A percentile compares a stretch with the other conserved stretches of the same genome.
These are phyloP conservation scores for Leptographium procerum DNA, from an alignment of 2,329 filamentous ascomycete species.

Conservation along the genomic window DNA sequence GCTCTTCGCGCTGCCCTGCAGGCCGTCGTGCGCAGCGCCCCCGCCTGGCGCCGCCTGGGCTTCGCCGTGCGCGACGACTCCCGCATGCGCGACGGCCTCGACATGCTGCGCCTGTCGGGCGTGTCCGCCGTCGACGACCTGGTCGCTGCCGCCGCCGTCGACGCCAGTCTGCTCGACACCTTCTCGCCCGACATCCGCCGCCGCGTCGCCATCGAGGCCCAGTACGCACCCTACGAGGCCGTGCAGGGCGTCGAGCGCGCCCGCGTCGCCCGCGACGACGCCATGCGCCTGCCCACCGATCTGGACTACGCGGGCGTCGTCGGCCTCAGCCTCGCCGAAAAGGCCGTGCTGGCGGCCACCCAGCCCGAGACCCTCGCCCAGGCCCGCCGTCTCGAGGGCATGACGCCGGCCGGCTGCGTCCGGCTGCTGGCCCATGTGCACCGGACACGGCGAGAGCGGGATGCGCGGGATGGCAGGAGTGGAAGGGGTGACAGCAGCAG, in stretches of 20 bases:
- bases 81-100: constrained; percentile 59
- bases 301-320: constrained; percentile 64
- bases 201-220: constrained; percentile 69
- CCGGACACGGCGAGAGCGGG: constrained; percentile 15
- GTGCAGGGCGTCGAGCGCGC: constrained; percentile 57
- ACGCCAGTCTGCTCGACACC: constrained; percentile 20
- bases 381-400: constrained; percentile 75
- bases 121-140: constrained; percentile 44
- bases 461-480: too few relatives aligned
- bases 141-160: constrained; percentile 40
- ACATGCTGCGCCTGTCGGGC: constrained; percentile 60
- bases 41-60: constrained; percentile 20
- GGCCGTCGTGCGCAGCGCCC: constrained; percentile 2
- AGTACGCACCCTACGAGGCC: constrained; percentile 77
- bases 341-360: constrained; percentile 54
- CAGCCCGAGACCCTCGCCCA: constrained; percentile 80
- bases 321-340: constrained; percentile 73
- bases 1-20: constrained; percentile 50
- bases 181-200: constrained; percentile 49
- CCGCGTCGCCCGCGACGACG: constrained; percentile 66
- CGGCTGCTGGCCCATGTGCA: constrained; percentile 53
- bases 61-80: constrained; percentile 19
- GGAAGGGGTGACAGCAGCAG: neutral
- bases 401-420: constrained; percentile 50
- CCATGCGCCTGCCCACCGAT: constrained; percentile 56